A percentile compares a stretch with the other conserved stretches of the same genome.
These are phyloP conservation scores for Cladosporium sp. DNA, from an alignment of 2,329 filamentous ascomycete genomes.

Conservation along the genomic window DNA sequence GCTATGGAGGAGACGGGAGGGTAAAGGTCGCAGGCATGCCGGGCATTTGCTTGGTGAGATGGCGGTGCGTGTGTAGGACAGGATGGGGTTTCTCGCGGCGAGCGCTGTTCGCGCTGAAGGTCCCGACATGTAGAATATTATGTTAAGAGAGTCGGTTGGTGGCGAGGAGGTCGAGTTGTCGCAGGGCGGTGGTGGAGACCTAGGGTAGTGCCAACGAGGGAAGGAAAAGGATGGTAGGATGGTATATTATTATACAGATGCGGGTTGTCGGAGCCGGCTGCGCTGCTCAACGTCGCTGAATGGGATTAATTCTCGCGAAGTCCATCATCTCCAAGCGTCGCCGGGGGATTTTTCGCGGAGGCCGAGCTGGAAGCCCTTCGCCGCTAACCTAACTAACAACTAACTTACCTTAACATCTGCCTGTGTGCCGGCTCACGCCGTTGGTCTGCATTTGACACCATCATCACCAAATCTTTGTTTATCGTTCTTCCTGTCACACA, in stretches of 20 bases:
- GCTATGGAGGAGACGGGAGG: slow-evolving; percentile 24
- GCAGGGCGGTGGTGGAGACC: too few relatives aligned
- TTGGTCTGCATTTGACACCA: neutral
- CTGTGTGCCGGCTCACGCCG: neutral
- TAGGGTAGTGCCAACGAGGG: neutral
- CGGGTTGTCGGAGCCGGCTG: neutral
- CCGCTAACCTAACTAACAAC: too few relatives aligned
- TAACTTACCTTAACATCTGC: too few relatives aligned
- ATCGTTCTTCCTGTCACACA: neutral
- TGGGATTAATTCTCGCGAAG: neutral
- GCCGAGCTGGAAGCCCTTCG: slow-evolving; percentile 6
- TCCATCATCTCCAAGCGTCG: slow-evolving; percentile 7
- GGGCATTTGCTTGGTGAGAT: slow-evolving; percentile 22
- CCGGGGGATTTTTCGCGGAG: slow-evolving; percentile 12
- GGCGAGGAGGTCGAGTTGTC: neutral
- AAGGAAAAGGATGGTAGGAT: slow-evolving; percentile 2
- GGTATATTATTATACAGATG: slow-evolving; percentile 3
- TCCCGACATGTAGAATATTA: slow-evolving; percentile 31
- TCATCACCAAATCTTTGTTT: neutral
- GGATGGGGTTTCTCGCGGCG: slow-evolving; percentile 23
- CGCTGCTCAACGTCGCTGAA: neutral
- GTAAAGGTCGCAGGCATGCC: slow-evolving; percentile 28
- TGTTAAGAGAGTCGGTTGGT: neutral
- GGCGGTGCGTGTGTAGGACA: slow-evolving; percentile 16
- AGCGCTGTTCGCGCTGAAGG: slow-evolving; percentile 31